A percentile compares a stretch with the other conserved stretches of the same genome.
Conservation (phyloP, 352 stramenopile genomes). For the Phytopythium kandeliae region DNA sequence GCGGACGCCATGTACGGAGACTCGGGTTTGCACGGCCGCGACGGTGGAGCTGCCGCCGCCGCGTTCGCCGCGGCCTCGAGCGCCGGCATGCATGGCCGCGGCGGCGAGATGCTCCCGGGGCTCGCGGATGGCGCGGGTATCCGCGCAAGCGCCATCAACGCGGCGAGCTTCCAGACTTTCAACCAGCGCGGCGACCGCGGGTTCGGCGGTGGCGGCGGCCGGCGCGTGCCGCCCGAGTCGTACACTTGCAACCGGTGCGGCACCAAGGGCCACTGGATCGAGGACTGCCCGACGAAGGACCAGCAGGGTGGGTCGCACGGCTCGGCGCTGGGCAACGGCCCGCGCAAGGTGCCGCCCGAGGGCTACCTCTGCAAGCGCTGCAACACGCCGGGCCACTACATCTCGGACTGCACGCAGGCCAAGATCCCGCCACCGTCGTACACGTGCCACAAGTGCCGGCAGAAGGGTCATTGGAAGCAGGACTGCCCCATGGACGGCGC, state of each 20-base stretch:
- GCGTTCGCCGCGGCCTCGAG: slow-evolving; percentile 3
- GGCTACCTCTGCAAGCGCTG: slow-evolving; percentile 86
- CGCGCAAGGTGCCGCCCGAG: slow-evolving; percentile 50
- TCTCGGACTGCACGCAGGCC: slow-evolving; percentile 79
- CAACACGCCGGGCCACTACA: slow-evolving; percentile 82
- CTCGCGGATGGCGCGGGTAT: slow-evolving; percentile 60
- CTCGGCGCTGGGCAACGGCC: background rate
- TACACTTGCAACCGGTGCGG: slow-evolving; percentile 87
- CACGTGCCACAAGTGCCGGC: slow-evolving; percentile 83
- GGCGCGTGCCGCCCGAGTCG: slow-evolving; percentile 67
- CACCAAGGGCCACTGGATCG: slow-evolving; percentile 84
- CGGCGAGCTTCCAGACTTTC: slow-evolving; percentile 67
- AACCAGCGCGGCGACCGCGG: slow-evolving; percentile 24
- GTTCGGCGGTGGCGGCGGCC: slow-evolving; percentile 18
- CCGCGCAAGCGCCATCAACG: slow-evolving; percentile 63
- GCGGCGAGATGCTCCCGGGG: slow-evolving; percentile 49
- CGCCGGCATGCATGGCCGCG: background rate
- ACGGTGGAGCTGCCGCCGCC: slow-evolving; percentile 5
- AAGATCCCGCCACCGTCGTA: slow-evolving; percentile 80
- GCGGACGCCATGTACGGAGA: slow-evolving; percentile 41
- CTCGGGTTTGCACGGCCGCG: slow-evolving; percentile 16
- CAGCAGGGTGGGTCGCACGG: slow-evolving; percentile 19
- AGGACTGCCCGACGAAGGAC: slow-evolving; percentile 84
- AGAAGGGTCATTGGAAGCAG: slow-evolving; percentile 88
- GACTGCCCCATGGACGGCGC: slow-evolving; percentile 77